Evolutionary conservation across 495 filamentous ascomycete genomes (phyloP).

Genomic region (Rhypophila decipiens): DNA sequence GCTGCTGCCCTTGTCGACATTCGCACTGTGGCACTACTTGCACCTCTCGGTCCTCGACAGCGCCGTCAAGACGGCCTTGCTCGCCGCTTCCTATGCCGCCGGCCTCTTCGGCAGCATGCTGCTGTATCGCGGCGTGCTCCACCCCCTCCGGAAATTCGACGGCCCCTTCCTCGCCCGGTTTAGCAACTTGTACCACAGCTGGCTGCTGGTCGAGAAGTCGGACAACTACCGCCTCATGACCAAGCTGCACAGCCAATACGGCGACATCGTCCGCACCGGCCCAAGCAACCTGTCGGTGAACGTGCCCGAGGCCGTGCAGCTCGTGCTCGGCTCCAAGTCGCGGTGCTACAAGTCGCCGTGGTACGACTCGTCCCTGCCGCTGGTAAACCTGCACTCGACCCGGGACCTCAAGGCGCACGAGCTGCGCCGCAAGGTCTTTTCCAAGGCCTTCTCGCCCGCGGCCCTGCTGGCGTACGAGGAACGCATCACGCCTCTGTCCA

Average conservation of each 20-base stretch:
- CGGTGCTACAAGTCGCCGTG: slow-evolving; percentile 4
- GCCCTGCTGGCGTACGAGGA: slow-evolving; percentile 3
- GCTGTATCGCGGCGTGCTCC: slow-evolving; percentile 5
- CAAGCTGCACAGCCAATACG: slow-evolving; percentile 3
- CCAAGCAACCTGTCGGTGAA: slow-evolving; percentile 5
- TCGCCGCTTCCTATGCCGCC: not conserved
- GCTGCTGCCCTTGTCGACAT: not conserved
- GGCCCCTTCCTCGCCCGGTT: slow-evolving; percentile 3
- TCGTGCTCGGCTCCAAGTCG: slow-evolving; percentile 1
- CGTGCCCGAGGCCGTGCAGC: slow-evolving; percentile 5
- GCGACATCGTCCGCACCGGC: slow-evolving; percentile 4
- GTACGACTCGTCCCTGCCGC: slow-evolving; percentile 6
- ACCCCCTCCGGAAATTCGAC: slow-evolving; percentile 4
- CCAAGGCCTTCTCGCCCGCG: slow-evolving; percentile 7
- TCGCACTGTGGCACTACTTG: slow-evolving; percentile 1
- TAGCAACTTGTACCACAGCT: slow-evolving; percentile 10
- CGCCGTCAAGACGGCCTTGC: not conserved
- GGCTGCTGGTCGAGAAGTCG: slow-evolving; percentile 2
- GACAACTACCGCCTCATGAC: slow-evolving; percentile 10
- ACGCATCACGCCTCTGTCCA: slow-evolving; percentile 6
- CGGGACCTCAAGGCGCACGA: slow-evolving; percentile 7
- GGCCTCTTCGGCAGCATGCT: slow-evolving; percentile 6
- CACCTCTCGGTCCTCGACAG: not conserved
- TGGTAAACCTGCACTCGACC: slow-evolving; percentile 7
- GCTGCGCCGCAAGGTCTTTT: slow-evolving; percentile 7